phyloP scores from a whole-genome alignment of 2,329 filamentous ascomycete genomes.

The Byssothecium circinans region DNA sequence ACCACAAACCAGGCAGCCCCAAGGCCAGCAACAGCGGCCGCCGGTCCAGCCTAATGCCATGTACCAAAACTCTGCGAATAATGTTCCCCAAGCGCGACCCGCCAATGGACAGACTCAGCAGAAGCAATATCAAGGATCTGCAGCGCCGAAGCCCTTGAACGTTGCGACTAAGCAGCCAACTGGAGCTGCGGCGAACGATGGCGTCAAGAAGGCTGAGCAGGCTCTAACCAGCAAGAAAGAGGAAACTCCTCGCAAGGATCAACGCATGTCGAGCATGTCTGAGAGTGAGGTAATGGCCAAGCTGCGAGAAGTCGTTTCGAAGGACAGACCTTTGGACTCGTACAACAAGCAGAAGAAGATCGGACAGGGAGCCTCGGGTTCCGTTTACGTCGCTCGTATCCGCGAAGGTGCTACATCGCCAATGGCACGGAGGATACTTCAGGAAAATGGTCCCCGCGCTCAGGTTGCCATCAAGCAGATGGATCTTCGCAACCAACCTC shows the following conservation, averaged over 20 bases:
- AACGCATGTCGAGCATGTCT: conserved; percentile 97
- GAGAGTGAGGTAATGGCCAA: conserved; percentile 97
- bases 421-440: conserved; percentile 75
- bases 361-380: conserved; percentile 95
- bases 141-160: conserved; percentile 58
- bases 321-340: conserved; percentile 89
- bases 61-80: conserved; percentile 40
- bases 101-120: conserved; percentile 48
- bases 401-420: conserved; percentile 84
- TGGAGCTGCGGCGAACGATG: conserved; percentile 59
- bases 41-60: conserved; percentile 50
- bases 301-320: conserved; percentile 90
- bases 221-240: conserved; percentile 77
- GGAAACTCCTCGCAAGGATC: conserved; percentile 80
- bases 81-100: conserved; percentile 46
- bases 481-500: conserved; percentile 94
- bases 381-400: conserved; percentile 95
- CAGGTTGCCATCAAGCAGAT: conserved; percentile 99
- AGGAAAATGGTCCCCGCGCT: conserved; percentile 75
- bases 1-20: conserved; percentile 30
- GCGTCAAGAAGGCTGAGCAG: conserved; percentile 85
- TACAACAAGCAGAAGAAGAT: conserved; percentile 99
- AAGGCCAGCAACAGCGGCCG: conserved; percentile 33
- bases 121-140: conserved; percentile 46
- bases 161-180: conserved; percentile 52